Conservation (phyloP, 805 yeast species). For the Tetrapisispora taiwanensis region DNA sequence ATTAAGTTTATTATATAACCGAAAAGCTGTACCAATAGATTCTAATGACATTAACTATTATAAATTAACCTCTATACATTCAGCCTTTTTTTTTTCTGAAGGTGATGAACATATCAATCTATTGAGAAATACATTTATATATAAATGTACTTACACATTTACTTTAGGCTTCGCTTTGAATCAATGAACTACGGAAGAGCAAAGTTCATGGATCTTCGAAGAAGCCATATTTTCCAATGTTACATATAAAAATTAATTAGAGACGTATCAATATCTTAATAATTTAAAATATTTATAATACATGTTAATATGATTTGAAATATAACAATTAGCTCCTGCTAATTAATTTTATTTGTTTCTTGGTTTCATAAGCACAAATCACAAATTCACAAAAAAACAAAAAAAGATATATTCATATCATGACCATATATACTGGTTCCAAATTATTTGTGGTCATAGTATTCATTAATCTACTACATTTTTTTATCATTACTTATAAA, state of each 20-base stretch:
- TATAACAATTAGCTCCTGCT: not conserved
- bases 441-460: too few species aligned
- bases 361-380: too few species aligned
- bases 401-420: not conserved
- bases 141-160: slow-evolving; percentile 8
- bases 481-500: too few species aligned
- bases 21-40: slow-evolving; percentile 21
- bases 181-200: slow-evolving; percentile 31
- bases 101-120: slow-evolving; percentile 7
- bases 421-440: not conserved
- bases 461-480: too few species aligned
- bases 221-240: slow-evolving; percentile 28
- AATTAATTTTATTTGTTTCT: too few species aligned
- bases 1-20: too few species aligned
- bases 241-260: too few species aligned
- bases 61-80: slow-evolving; percentile 3
- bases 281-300: too few species aligned
- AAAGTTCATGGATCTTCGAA: slow-evolving; percentile 37
- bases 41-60: slow-evolving; percentile 9
- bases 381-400: too few species aligned
- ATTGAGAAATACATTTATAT: slow-evolving; percentile 10
- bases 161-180: slow-evolving; percentile 40
- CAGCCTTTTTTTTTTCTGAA: not conserved
- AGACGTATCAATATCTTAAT: too few species aligned
- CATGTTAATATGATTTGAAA: not conserved